Evolutionary conservation across 169 alveolate genomes (phyloP).

Genomic region (Plasmodium gonderi): DNA sequence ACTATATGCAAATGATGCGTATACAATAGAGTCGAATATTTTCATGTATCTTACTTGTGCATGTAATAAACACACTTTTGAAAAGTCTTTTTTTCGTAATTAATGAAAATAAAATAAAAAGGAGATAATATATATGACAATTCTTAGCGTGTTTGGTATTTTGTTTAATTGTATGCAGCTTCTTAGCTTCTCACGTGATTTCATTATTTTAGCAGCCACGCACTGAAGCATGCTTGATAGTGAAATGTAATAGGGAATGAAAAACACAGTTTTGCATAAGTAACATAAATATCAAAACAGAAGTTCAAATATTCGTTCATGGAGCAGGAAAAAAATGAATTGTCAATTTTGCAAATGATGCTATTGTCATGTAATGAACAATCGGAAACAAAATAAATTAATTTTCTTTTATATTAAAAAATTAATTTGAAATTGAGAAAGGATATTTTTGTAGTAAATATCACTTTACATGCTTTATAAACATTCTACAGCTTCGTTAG

Average conservation of each 20-base stretch:
- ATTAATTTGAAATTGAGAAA: not conserved
- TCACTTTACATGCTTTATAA: not conserved
- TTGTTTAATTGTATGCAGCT: not conserved
- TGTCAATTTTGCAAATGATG: not conserved
- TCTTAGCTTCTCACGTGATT: not conserved
- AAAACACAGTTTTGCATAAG: not conserved
- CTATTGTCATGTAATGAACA: not conserved
- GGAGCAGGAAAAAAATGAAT: not conserved
- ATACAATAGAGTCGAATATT: not conserved
- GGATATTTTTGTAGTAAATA: not conserved
- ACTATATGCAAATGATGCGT: not conserved
- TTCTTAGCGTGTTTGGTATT: not conserved
- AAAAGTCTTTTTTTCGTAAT: conserved; percentile 6
- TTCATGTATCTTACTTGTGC: not conserved
- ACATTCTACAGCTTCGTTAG: not conserved
- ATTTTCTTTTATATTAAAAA: not conserved
- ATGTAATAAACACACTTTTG: not conserved
- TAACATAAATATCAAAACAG: not conserved
- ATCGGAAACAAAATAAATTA: not conserved
- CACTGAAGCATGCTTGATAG: not conserved
- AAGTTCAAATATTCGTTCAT: not conserved
- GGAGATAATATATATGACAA: not conserved
- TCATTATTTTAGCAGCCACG: not conserved
- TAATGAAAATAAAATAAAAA: not conserved
- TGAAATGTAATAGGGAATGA: not conserved